Conservation (phyloP, 345 rosid species). For the Dipteronia sinensis region DNA sequence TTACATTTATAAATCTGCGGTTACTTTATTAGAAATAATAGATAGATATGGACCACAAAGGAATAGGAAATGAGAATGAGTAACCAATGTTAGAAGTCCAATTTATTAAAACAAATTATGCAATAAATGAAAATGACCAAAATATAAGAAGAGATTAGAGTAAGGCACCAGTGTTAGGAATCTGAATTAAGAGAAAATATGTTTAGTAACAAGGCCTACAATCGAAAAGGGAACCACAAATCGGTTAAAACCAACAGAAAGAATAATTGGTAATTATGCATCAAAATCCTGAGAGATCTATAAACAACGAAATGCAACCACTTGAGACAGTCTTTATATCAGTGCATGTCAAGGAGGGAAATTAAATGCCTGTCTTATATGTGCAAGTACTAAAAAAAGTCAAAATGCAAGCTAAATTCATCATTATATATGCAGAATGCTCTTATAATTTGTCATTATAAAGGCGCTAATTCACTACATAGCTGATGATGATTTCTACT, state of each 20-base stretch:
- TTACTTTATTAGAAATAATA: background rate
- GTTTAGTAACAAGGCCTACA: no score
- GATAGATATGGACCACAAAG: background rate
- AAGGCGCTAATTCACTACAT: background rate
- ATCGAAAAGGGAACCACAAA: no score
- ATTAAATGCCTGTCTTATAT: background rate
- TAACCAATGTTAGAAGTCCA: background rate
- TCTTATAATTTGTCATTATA: no score
- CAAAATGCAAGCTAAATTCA: background rate
- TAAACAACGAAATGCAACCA: background rate
- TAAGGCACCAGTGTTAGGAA: background rate
- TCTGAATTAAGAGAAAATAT: background rate
- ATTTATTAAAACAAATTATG: background rate
- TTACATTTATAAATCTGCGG: no score
- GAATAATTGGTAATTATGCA: no score
- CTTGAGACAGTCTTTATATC: background rate
- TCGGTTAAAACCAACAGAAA: no score
- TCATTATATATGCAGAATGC: background rate
- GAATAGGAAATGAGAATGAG: background rate
- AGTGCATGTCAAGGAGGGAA: background rate
- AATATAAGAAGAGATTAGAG: background rate
- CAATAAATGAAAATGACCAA: background rate
- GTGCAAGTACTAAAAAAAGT: background rate
- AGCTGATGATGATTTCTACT: background rate
- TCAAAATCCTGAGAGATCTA: background rate